Percentiles rank a stretch among this genome's conserved stretches.
These are phyloP conservation scores for Podospora pseudoanserina DNA, from an alignment of 495 filamentous ascomycete species.

Conservation along the genomic window DNA sequence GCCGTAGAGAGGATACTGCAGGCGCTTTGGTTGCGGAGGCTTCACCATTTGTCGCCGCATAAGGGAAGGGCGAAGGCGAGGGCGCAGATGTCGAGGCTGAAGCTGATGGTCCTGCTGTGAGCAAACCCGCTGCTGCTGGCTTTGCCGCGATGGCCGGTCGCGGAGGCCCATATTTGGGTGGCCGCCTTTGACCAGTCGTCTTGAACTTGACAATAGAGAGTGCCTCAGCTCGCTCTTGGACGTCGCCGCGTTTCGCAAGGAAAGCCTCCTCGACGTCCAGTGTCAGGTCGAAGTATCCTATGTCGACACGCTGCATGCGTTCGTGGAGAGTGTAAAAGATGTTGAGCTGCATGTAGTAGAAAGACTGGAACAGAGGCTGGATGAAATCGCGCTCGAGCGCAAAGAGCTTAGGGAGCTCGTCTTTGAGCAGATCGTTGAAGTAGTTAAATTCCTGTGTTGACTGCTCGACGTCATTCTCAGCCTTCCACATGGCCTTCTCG, in stretches of 20 bases:
- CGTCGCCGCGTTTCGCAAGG: constrained; percentile 77
- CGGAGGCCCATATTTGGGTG: constrained; percentile 50
- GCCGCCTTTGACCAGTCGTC: constrained; percentile 62
- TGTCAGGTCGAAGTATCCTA: constrained; percentile 93
- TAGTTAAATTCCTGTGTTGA: constrained; percentile 94
- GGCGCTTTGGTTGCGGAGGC: constrained; percentile 11
- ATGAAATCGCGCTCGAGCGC: constrained; percentile 94
- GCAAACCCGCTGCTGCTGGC: constrained; percentile 36
- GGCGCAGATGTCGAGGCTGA: constrained; percentile 18
- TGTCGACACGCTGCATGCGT: constrained; percentile 92
- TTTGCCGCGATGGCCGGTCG: constrained; percentile 41
- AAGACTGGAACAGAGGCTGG: constrained; percentile 93
- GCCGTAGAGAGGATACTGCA: constrained; percentile 9
- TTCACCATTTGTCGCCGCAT: background rate
- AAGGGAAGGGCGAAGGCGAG: constrained; percentile 5
- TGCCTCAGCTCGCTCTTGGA: constrained; percentile 76
- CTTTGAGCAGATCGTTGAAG: constrained; percentile 94
- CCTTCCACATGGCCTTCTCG: constrained; percentile 95
- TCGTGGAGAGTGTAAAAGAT: constrained; percentile 99
- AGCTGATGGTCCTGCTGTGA: constrained; percentile 39
- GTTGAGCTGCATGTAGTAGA: constrained; percentile 99
- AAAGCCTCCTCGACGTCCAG: constrained; percentile 89
- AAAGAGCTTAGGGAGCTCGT: constrained; percentile 92
- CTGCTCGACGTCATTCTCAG: constrained; percentile 85
- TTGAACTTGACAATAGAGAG: constrained; percentile 85